phyloP scores from a whole-genome alignment of 352 stramenopile species.

The Hyaloperonospora brassicae region DNA sequence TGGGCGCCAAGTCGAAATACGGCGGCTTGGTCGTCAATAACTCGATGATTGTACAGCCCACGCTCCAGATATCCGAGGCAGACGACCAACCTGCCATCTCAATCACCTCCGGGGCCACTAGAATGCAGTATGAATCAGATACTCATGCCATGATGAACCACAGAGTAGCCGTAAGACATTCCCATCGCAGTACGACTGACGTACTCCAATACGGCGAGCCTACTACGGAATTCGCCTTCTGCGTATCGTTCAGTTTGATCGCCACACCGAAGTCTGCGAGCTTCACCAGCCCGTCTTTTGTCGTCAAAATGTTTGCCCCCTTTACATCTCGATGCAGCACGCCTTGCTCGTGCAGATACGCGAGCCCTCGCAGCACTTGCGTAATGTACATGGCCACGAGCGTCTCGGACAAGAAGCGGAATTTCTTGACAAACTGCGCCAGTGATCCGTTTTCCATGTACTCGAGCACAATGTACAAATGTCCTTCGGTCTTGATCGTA shows the following conservation, averaged over 20 bases:
- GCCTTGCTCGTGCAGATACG: slow-evolving; percentile 87
- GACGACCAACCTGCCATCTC: not conserved
- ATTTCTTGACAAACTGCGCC: slow-evolving; percentile 90
- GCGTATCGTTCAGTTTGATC: slow-evolving; percentile 44
- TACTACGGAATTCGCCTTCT: too few species aligned
- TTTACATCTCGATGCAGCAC: slow-evolving; percentile 92
- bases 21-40: slow-evolving; percentile 36
- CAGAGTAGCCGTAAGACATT: not conserved
- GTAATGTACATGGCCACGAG: slow-evolving; percentile 89
- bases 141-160: not conserved
- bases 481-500: slow-evolving; percentile 84
- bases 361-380: slow-evolving; percentile 86
- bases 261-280: slow-evolving; percentile 91
- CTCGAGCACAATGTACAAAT: slow-evolving; percentile 82
- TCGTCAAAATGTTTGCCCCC: slow-evolving; percentile 90
- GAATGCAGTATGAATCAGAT: slow-evolving; percentile 5
- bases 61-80: slow-evolving; percentile 52
- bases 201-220: too few species aligned
- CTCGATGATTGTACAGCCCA: slow-evolving; percentile 94
- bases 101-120: slow-evolving; percentile 95
- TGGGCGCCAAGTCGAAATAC: not conserved
- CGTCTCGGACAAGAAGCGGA: slow-evolving; percentile 87
- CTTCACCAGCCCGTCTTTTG: slow-evolving; percentile 88
- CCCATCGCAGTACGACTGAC: too few species aligned
- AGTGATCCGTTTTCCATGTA: slow-evolving; percentile 94